Conservation (phyloP, 805 yeast genomes). For the Starmerella sp. region DNA sequence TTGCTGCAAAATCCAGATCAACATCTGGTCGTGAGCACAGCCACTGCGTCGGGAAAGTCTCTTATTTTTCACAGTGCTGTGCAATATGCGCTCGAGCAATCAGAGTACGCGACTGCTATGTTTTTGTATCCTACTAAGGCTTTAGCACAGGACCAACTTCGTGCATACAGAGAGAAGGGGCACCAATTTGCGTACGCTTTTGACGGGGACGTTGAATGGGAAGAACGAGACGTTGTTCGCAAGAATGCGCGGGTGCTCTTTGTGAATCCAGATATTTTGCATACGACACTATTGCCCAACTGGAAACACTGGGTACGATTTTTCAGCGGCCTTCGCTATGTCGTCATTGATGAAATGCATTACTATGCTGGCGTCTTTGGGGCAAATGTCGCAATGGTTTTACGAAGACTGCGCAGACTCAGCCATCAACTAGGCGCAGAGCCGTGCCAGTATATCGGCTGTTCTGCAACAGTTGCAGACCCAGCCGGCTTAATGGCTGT, state of each 20-base stretch:
- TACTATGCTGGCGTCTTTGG: slow-evolving; percentile 87
- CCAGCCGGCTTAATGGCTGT: slow-evolving; percentile 64
- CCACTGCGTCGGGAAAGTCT: slow-evolving; percentile 95
- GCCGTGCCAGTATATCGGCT: slow-evolving; percentile 60
- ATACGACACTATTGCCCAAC: slow-evolving; percentile 70
- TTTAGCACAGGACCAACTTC: slow-evolving; percentile 87
- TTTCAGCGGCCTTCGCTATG: slow-evolving; percentile 49
- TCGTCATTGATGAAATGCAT: slow-evolving; percentile 78
- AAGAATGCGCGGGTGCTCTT: slow-evolving; percentile 65
- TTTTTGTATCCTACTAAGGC: slow-evolving; percentile 96
- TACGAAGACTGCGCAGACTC: slow-evolving; percentile 67
- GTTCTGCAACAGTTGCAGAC: slow-evolving; percentile 82
- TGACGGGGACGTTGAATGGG: slow-evolving; percentile 83
- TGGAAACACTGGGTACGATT: slow-evolving; percentile 66
- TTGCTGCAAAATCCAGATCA: slow-evolving; percentile 35
- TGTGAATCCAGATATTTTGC: slow-evolving; percentile 92
- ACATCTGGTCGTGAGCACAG: slow-evolving; percentile 80
- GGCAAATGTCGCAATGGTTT: slow-evolving; percentile 73
- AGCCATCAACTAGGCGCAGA: slow-evolving; percentile 43
- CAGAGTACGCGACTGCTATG: slow-evolving; percentile 51
- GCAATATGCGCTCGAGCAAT: slow-evolving; percentile 34
- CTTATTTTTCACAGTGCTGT: slow-evolving; percentile 85
- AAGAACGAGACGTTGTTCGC: slow-evolving; percentile 43
- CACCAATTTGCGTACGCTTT: slow-evolving; percentile 44
- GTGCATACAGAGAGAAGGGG: slow-evolving; percentile 50